Evolutionary conservation across 495 filamentous ascomycete species (phyloP), one percentile per base, ranked within the genome.

Genomic region (Penicillium atrosanguineum): DNA sequence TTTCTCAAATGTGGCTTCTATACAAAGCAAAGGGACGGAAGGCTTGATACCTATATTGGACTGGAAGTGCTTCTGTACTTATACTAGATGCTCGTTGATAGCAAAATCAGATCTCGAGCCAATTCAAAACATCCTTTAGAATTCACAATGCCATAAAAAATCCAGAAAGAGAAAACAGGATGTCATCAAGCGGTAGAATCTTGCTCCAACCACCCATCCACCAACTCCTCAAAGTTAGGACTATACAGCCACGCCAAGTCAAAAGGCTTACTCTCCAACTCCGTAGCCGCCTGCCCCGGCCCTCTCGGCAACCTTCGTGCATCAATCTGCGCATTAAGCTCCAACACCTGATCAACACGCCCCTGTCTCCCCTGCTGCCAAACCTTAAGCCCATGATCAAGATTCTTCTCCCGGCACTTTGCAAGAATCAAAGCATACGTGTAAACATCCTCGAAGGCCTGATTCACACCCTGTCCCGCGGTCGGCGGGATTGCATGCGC

Each of bases 401-500:
- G 36, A 15, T 41, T 40, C 0, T 39, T 2, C 29, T 40, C 48
- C 0, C 44, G 39, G 14, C 44, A 38, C 36, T 39, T 62, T 4
- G 40, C 48, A 46, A 55, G 44, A 12, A 64, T 50, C 38, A 61
- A 44, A 9, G 66, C 44, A 36, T 61, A 65, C 5, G 60, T 67
- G 55, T 60, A 70, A 1, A 57, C 63, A 61, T 77, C 74, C 46
- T 78, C 75, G 51, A 75, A 71, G 0, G 64, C 74, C 52, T 76
- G 73, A 21, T 69, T 69, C 7, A 63, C 61, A 2, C 77, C 77
- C 53, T 78, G 75, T 0, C 75, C 77, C 0, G 72, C 60, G 15
- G 67, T 67, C 7, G 77, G 77, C 0, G 75, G 72, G 20, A 80
- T 74, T 0, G 75, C 74, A 61, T 79, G 76, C 3, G 76, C 76